Conservation (phyloP, 2,329 filamentous ascomycete genomes). For the Aspergillus glaucus region DNA sequence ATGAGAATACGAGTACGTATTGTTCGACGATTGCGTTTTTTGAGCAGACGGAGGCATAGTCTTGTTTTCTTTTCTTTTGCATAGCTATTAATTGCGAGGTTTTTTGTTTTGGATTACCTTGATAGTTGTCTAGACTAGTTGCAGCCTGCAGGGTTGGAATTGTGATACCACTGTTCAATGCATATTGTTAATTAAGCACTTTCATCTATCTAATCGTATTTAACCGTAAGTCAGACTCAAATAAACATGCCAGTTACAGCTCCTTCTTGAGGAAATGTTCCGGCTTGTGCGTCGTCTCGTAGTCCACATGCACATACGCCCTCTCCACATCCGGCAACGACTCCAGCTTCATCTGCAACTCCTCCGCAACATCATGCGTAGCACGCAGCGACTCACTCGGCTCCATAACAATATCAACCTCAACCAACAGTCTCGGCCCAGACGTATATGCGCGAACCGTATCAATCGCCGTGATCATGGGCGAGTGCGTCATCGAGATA, state of each 20-base stretch:
- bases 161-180: too few relatives aligned
- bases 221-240: too few relatives aligned
- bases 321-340: slow-evolving; percentile 85
- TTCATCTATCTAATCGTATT: too few relatives aligned
- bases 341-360: slow-evolving; percentile 89
- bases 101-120: too few relatives aligned
- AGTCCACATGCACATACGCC: slow-evolving; percentile 95
- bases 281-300: slow-evolving; percentile 90
- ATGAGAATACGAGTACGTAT: slow-evolving; percentile 37
- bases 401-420: slow-evolving; percentile 95
- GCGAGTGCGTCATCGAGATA: slow-evolving; percentile 84
- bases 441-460: slow-evolving; percentile 92
- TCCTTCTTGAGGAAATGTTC: slow-evolving; percentile 70
- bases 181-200: too few relatives aligned
- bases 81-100: too few relatives aligned
- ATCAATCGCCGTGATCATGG: slow-evolving; percentile 76
- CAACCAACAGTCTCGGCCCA: slow-evolving; percentile 80
- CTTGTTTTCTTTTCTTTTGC: not conserved
- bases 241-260: slow-evolving; percentile 31
- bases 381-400: slow-evolving; percentile 63
- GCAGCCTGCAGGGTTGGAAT: too few relatives aligned
- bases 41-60: slow-evolving; percentile 20
- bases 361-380: slow-evolving; percentile 91
- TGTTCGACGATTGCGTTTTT: slow-evolving; percentile 42
- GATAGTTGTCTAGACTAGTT: too few relatives aligned